Evolutionary conservation across 805 yeast genomes (phyloP).

Genomic region (Starmera amethionina): DNA sequence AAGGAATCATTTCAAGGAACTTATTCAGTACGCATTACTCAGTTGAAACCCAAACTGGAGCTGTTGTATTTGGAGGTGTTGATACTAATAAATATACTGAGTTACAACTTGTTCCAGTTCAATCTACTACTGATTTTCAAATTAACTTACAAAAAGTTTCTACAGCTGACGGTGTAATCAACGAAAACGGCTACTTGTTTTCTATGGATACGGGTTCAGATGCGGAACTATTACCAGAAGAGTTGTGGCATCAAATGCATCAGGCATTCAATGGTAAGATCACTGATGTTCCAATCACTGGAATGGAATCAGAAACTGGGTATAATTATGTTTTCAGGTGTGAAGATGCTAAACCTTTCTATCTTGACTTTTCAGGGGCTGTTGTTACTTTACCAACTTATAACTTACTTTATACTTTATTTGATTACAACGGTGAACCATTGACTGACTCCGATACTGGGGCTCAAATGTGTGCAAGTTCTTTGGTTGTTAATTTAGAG

Average conservation of each 20-base stretch:
- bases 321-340: constrained; percentile 26
- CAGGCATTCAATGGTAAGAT: constrained; percentile 8
- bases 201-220: constrained; percentile 13
- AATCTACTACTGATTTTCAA: background rate
- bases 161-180: constrained; percentile 6
- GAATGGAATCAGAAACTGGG: constrained; percentile 21
- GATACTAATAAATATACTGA: constrained; percentile 10
- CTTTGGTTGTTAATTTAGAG: background rate
- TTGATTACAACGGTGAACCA: background rate
- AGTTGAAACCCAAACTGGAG: constrained; percentile 4
- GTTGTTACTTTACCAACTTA: constrained; percentile 4
- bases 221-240: constrained; percentile 3
- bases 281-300: constrained; percentile 7
- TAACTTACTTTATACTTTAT: constrained; percentile 5
- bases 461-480: constrained; percentile 9
- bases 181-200: background rate
- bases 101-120: constrained; percentile 3
- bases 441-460: constrained; percentile 6
- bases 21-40: constrained; percentile 5
- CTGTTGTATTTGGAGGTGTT: constrained; percentile 14
- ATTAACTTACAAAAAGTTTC: constrained; percentile 7
- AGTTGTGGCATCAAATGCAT: constrained; percentile 6
- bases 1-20: constrained; percentile 1
- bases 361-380: constrained; percentile 10
- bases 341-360: constrained; percentile 6